Conservation (phyloP, 2,329 filamentous ascomycete species). For the Gaeumannomyces sp. region DNA sequence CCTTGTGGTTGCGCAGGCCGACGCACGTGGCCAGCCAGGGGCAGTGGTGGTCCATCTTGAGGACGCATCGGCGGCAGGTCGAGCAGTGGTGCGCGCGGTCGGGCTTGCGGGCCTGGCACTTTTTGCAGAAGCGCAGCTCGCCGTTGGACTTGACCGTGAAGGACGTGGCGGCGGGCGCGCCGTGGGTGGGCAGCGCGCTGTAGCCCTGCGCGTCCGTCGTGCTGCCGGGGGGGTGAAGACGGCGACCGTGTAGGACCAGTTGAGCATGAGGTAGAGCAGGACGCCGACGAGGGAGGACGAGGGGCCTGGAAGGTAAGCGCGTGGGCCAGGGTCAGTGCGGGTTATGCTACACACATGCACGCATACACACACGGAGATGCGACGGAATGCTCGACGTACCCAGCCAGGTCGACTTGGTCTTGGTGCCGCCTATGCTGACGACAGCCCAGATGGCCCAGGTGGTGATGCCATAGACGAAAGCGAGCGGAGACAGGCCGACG, state of each 20-base stretch:
- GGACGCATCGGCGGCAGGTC: conserved; percentile 84
- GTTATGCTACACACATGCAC: background rate
- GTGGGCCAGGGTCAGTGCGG: background rate
- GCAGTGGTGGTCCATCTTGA: conserved; percentile 99
- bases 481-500: conserved; percentile 77
- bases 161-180: conserved; percentile 57
- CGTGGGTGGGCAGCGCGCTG: conserved; percentile 71
- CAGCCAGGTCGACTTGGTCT: conserved; percentile 47
- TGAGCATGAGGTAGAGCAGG: conserved; percentile 69
- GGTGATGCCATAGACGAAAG: conserved; percentile 84
- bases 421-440: conserved; percentile 60
- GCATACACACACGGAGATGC: background rate
- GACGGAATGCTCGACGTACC: conserved; percentile 35
- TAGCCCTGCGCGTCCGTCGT: conserved; percentile 64
- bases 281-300: conserved; percentile 58
- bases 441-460: conserved; percentile 92
- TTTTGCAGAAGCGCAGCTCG: conserved; percentile 87
- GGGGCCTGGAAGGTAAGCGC: conserved; percentile 34
- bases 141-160: conserved; percentile 92
- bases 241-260: conserved; percentile 84
- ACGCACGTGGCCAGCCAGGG: conserved; percentile 97
- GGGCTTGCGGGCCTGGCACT: conserved; percentile 90
- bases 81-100: conserved; percentile 97
- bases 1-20: conserved; percentile 89
- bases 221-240: conserved; percentile 88